Conservation (phyloP, 176 grass and related monocot species). For the Zoysia pacifica region DNA sequence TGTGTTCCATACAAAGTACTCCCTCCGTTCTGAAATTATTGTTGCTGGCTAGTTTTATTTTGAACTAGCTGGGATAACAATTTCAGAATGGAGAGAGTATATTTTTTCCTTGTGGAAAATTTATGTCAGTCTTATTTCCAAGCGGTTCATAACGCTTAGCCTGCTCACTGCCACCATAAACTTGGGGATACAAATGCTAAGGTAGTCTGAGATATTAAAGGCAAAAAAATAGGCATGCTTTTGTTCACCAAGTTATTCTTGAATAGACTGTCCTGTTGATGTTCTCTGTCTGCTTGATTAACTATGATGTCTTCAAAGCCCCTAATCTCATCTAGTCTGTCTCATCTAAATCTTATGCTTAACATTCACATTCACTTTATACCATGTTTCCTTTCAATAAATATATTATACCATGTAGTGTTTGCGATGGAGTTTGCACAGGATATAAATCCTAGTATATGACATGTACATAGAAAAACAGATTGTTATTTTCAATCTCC, state of each 20-base stretch:
- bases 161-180: neutral
- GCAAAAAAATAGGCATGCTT: neutral
- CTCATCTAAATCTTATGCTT: neutral
- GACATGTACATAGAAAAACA: neutral
- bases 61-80: too few species aligned
- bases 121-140: slow-evolving; percentile 14
- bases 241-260: slow-evolving; percentile 1
- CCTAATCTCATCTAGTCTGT: neutral
- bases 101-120: neutral
- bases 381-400: too few species aligned
- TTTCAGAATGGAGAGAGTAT: neutral
- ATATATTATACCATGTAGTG: neutral
- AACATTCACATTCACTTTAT: neutral
- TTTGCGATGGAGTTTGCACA: neutral
- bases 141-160: slow-evolving; percentile 3
- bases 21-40: too few species aligned
- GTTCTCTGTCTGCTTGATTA: neutral
- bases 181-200: neutral
- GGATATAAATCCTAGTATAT: neutral
- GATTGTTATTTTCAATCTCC: neutral
- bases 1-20: neutral
- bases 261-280: neutral
- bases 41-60: too few species aligned
- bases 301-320: neutral
- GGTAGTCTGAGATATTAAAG: neutral